Evolutionary conservation across 768 basidiomycete species (phyloP).

Genomic region (Postia placenta): DNA sequence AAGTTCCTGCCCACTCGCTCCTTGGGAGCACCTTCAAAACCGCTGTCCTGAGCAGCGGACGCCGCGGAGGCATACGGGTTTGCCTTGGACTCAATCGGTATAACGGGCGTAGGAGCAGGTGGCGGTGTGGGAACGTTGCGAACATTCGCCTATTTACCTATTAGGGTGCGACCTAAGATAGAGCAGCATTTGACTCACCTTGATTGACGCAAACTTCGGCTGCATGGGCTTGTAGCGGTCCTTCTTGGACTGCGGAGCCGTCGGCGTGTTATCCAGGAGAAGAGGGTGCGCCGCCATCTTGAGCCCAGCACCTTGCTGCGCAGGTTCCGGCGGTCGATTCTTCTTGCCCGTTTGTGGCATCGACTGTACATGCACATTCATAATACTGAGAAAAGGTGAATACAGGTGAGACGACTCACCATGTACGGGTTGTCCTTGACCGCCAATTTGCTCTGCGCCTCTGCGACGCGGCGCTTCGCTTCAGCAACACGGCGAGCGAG

Average conservation of each 20-base stretch:
- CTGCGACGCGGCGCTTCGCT: slow-evolving; percentile 78
- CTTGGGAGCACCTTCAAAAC: slow-evolving; percentile 68
- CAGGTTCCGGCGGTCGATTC: slow-evolving; percentile 51
- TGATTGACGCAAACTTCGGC: slow-evolving; percentile 96
- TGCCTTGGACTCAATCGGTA: slow-evolving; percentile 35
- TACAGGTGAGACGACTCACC: slow-evolving; percentile 35
- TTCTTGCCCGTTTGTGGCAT: slow-evolving; percentile 48
- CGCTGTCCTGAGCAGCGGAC: slow-evolving; percentile 46
- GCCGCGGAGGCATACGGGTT: slow-evolving; percentile 75
- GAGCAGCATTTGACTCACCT: slow-evolving; percentile 37
- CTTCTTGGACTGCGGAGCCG: slow-evolving; percentile 68
- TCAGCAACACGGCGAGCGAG: slow-evolving; percentile 72
- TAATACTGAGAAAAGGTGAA: not conserved
- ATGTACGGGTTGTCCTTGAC: slow-evolving; percentile 86
- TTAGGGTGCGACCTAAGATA: too few species aligned
- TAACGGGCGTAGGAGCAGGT: slow-evolving; percentile 31
- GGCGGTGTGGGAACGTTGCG: slow-evolving; percentile 68
- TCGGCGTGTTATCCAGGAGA: slow-evolving; percentile 60
- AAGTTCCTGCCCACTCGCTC: slow-evolving; percentile 67
- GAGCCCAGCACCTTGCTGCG: slow-evolving; percentile 76
- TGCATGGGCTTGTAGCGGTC: slow-evolving; percentile 98
- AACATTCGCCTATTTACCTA: slow-evolving; percentile 68
- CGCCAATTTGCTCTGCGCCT: slow-evolving; percentile 70
- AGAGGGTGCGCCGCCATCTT: slow-evolving; percentile 91
- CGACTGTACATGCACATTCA: slow-evolving; percentile 30